Conservation (phyloP, 2,329 filamentous ascomycete genomes). For the Hypoxylon sp. region DNA sequence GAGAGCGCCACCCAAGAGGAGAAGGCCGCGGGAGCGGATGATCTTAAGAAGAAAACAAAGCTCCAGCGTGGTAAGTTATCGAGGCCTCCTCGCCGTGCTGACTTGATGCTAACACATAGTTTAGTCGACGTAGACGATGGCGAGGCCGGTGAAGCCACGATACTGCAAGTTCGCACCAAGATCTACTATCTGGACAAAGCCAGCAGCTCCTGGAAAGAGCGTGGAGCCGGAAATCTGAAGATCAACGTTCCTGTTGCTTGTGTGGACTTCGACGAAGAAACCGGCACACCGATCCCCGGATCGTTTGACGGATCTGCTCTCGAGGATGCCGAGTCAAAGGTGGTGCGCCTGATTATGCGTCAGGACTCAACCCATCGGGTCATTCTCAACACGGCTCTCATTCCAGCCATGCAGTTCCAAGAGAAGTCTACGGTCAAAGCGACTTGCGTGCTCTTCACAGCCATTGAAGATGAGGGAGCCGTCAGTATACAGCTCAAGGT, state of each 20-base stretch:
- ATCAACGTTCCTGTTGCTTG: constrained; percentile 75
- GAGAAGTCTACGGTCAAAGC: constrained; percentile 77
- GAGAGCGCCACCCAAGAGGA: constrained; percentile 60
- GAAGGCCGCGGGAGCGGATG: constrained; percentile 40
- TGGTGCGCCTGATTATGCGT: constrained; percentile 83
- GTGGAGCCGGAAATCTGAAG: constrained; percentile 83
- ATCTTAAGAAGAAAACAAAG: constrained; percentile 68
- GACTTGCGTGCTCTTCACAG: constrained; percentile 72
- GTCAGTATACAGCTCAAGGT: constrained; percentile 70
- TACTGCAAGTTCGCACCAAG: constrained; percentile 80
- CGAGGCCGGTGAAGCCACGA: constrained; percentile 80
- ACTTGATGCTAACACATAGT: constrained; percentile 35
- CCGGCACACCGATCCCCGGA: constrained; percentile 56
- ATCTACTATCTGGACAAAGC: constrained; percentile 80
- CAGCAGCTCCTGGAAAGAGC: constrained; percentile 84
- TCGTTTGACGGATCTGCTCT: constrained; percentile 64
- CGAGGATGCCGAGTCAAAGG: constrained; percentile 58
- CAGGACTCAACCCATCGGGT: constrained; percentile 89
- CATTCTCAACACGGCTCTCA: constrained; percentile 83
- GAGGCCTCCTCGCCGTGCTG: constrained; percentile 31
- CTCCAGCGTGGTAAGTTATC: constrained; percentile 72
- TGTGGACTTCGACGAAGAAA: constrained; percentile 61
- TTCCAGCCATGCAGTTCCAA: constrained; percentile 81
- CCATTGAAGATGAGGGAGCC: constrained; percentile 65
- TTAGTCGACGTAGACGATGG: constrained; percentile 80